phyloP scores from a whole-genome alignment of 345 rosid species.

The Euphorbia pulcherrima region DNA sequence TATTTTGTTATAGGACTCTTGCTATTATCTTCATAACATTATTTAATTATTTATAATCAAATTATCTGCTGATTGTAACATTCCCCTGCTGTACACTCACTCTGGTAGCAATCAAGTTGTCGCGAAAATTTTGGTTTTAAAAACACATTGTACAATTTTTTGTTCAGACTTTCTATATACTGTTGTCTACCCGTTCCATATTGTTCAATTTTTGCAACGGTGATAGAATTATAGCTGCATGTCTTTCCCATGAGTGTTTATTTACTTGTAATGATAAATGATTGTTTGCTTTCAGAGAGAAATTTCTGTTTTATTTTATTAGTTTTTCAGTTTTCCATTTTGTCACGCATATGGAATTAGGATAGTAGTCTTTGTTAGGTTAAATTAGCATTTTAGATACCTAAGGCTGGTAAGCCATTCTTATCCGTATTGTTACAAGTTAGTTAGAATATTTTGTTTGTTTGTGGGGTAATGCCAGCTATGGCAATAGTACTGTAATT shows the following conservation, averaged over 20 bases:
- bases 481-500: no score
- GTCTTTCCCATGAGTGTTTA: not conserved
- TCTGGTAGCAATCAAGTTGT: not conserved
- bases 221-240: not conserved
- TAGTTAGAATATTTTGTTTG: no score
- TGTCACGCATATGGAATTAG: no score
- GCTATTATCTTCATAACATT: not conserved
- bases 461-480: no score
- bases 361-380: no score
- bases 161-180: not conserved
- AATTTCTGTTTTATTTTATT: no score
- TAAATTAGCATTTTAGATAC: no score
- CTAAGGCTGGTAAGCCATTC: no score
- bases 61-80: not conserved
- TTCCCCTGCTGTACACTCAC: not conserved
- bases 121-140: not conserved
- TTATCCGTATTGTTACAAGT: no score
- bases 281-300: no score
- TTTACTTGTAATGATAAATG: not conserved
- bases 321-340: no score
- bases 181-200: not conserved
- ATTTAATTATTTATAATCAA: not conserved
- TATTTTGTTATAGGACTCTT: not conserved
- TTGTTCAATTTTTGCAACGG: not conserved
- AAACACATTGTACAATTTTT: not conserved